phyloP scores from a whole-genome alignment of 805 yeast genomes.

The Wickerhamomyces ciferrii region DNA sequence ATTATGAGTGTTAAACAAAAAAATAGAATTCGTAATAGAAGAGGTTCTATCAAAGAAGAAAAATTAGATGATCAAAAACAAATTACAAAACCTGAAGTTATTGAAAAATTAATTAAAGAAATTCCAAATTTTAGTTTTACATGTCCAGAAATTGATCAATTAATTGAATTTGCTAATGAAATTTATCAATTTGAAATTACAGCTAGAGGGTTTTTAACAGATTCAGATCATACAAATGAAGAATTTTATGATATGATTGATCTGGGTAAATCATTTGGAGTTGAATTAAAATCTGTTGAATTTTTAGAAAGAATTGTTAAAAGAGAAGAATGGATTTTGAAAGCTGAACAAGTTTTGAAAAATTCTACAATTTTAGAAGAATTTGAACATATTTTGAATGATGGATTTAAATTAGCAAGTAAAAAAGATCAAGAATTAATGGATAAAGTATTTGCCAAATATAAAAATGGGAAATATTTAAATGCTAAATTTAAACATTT shows the following conservation, averaged over 20 bases:
- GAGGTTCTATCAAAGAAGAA: conserved; percentile 5
- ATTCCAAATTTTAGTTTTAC: conserved; percentile 47
- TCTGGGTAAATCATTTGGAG: conserved; percentile 55
- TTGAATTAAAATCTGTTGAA: conserved; percentile 44
- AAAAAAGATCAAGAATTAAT: conserved; percentile 13
- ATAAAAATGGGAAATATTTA: conserved; percentile 12
- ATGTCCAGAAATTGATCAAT: conserved; percentile 55
- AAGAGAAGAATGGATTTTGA: conserved; percentile 34
- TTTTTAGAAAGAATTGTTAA: conserved; percentile 31
- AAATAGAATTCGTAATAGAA: conserved; percentile 31
- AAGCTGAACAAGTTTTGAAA: conserved; percentile 15
- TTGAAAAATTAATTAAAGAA: conserved; percentile 29
- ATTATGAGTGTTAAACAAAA: conserved; percentile 34
- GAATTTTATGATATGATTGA: conserved; percentile 51
- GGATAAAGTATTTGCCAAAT: conserved; percentile 4
- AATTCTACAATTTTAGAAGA: conserved; percentile 17
- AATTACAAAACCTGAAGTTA: conserved; percentile 12
- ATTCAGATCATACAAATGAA: conserved; percentile 24
- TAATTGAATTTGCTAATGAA: conserved; percentile 47
- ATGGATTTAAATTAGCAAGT: conserved; percentile 21
- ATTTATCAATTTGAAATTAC: conserved; percentile 45
- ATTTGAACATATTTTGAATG: conserved; percentile 15
- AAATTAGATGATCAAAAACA: neutral
- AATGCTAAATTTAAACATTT: conserved; percentile 6
- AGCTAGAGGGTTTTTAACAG: conserved; percentile 33